These are phyloP conservation scores for Orbilia blumenaviensis DNA, from an alignment of 2,329 filamentous ascomycete species.

Conservation along the genomic window DNA sequence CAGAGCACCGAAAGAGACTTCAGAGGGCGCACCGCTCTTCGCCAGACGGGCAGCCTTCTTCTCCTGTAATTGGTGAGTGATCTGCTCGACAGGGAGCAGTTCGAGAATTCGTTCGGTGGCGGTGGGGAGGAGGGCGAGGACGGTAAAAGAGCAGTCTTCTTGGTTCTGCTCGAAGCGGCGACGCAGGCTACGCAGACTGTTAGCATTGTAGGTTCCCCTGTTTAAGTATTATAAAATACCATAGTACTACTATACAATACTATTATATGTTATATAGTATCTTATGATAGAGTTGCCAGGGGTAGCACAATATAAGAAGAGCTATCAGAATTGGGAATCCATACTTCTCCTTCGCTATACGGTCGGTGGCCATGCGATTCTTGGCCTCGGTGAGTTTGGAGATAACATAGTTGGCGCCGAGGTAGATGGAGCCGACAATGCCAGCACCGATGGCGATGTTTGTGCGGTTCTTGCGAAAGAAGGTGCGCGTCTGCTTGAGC, in stretches of 20 bases:
- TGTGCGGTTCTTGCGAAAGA: constrained; percentile 90
- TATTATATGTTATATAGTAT: too few species aligned
- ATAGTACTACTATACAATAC: too few species aligned
- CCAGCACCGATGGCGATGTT: constrained; percentile 87
- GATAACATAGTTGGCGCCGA: constrained; percentile 91
- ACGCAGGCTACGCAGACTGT: constrained; percentile 72
- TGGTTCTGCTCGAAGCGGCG: constrained; percentile 98
- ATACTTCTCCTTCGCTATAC: constrained; percentile 96
- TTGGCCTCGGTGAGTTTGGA: constrained; percentile 90
- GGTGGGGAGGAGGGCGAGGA: constrained; percentile 92
- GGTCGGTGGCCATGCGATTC: constrained; percentile 95
- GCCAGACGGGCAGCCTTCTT: constrained; percentile 81
- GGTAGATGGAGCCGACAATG: constrained; percentile 86
- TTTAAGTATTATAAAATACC: too few species aligned
- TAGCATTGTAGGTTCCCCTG: too few species aligned
- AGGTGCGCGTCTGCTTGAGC: constrained; percentile 80
- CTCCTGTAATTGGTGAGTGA: constrained; percentile 91
- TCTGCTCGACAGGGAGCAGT: constrained; percentile 87
- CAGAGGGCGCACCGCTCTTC: constrained; percentile 68
- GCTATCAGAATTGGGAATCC: constrained; percentile 58
- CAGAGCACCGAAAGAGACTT: constrained; percentile 69
- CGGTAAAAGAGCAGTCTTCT: constrained; percentile 97
- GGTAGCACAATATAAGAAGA: not conserved
- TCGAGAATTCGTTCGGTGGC: constrained; percentile 88
- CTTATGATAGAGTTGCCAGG: too few species aligned